A percentile compares a stretch with the other conserved stretches of the same genome.
Conservation (phyloP, 371 early-diverging fungal species). For the Funneliformis caledonium region DNA sequence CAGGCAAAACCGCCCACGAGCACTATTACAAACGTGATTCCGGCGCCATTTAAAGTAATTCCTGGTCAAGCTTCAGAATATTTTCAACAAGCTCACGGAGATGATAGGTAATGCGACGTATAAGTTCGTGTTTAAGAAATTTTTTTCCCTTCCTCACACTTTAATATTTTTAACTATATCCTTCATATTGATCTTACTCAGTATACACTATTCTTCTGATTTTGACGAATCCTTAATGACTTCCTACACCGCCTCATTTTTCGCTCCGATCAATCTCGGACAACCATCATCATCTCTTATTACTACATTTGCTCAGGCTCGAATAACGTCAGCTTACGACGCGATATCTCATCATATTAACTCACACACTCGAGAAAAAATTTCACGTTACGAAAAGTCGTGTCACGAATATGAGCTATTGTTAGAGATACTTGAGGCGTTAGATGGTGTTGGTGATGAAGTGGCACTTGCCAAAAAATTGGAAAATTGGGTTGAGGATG, state of each 20-base stretch:
- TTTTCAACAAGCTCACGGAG: constrained; percentile 19
- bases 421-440: constrained; percentile 34
- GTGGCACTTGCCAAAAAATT: constrained; percentile 26
- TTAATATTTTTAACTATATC: background rate
- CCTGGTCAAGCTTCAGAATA: constrained; percentile 40
- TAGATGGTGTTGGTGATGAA: constrained; percentile 24
- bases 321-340: background rate
- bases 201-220: constrained; percentile 33
- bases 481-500: constrained; percentile 24
- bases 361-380: constrained; percentile 39
- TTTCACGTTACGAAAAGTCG: constrained; percentile 35
- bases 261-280: constrained; percentile 9
- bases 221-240: constrained; percentile 26
- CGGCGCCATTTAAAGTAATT: constrained; percentile 31
- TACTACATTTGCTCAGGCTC: background rate
- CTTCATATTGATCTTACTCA: background rate
- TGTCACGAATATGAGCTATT: constrained; percentile 37
- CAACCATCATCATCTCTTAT: background rate
- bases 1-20: constrained; percentile 15
- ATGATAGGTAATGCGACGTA: background rate
- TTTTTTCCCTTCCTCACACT: background rate
- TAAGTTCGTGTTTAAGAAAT: background rate
- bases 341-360: constrained; percentile 38
- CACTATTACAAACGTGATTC: constrained; percentile 5
- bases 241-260: constrained; percentile 21